These are phyloP conservation scores for Globisporangium radiosum DNA, from an alignment of 352 stramenopile genomes.

Conservation along the genomic window DNA sequence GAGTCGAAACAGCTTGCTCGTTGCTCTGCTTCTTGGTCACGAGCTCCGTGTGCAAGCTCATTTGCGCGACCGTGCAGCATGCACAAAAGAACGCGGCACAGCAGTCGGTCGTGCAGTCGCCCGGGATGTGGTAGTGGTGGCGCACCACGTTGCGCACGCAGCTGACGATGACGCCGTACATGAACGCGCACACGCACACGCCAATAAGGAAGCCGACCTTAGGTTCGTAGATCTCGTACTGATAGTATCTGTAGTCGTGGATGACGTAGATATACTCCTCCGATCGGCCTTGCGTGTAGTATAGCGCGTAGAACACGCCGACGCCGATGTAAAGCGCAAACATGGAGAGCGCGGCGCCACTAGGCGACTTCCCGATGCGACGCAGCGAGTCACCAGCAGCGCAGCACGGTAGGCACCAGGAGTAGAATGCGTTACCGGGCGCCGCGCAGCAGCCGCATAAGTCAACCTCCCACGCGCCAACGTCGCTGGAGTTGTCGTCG, in stretches of 20 bases:
- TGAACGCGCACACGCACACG: not conserved
- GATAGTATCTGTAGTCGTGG: not conserved
- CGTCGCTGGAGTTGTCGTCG: not conserved
- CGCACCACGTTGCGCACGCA: not conserved
- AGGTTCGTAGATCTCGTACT: not conserved
- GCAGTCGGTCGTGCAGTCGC: not conserved
- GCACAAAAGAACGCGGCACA: constrained; percentile 4
- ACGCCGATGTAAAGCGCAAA: not conserved
- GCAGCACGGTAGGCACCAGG: not conserved
- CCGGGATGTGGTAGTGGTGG: not conserved
- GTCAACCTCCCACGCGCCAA: not conserved
- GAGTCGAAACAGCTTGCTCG: not conserved
- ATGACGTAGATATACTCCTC: not conserved
- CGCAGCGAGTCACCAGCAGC: not conserved
- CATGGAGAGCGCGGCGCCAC: not conserved
- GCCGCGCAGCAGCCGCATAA: not conserved
- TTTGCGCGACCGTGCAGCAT: constrained; percentile 7
- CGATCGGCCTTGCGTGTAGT: not conserved
- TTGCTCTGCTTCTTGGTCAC: not conserved
- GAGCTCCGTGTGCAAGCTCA: constrained; percentile 5
- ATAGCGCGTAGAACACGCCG: not conserved
- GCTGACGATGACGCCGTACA: constrained; percentile 2
- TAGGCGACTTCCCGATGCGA: not conserved
- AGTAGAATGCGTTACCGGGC: not conserved
- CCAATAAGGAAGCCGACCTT: not conserved